Conservation (phyloP, 768 basidiomycete species). For the Punctularia strigosozonata region DNA sequence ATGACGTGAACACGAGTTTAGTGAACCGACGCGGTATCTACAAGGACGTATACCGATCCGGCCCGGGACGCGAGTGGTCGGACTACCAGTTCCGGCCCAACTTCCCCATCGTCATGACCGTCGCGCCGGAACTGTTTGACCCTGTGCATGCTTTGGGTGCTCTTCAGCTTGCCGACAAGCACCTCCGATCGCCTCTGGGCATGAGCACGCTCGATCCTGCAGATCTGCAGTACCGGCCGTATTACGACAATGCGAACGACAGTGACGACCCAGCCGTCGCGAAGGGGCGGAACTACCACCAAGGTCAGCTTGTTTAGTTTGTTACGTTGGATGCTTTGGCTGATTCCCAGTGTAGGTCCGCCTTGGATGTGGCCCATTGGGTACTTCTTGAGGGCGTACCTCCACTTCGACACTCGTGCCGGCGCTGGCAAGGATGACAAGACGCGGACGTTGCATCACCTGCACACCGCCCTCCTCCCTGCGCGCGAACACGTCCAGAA, state of each 20-base stretch:
- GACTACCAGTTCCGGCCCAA: conserved; percentile 94
- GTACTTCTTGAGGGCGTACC: conserved; percentile 89
- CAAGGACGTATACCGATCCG: conserved; percentile 95
- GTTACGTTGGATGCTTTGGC: conserved; percentile 7
- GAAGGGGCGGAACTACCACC: conserved; percentile 92
- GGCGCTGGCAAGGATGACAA: conserved; percentile 64
- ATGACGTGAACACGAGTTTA: conserved; percentile 55
- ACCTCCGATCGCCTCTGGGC: conserved; percentile 80
- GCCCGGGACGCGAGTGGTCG: conserved; percentile 81
- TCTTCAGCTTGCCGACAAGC: conserved; percentile 66
- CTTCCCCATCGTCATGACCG: conserved; percentile 93
- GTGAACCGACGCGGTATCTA: conserved; percentile 92
- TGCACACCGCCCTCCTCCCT: conserved; percentile 61
- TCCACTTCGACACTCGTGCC: conserved; percentile 68
- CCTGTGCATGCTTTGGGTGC: conserved; percentile 69
- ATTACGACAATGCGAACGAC: conserved; percentile 93
- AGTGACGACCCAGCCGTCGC: conserved; percentile 72
- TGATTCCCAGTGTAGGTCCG: conserved; percentile 45
- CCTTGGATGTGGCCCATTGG: conserved; percentile 96
- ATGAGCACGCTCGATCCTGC: conserved; percentile 91
- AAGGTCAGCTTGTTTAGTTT: conserved; percentile 32
- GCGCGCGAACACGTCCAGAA: conserved; percentile 63
- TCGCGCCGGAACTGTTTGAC: conserved; percentile 92
- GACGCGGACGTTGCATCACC: conserved; percentile 62
- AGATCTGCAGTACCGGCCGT: conserved; percentile 82